Percentiles rank a stretch among this genome's conserved stretches.
Evolutionary conservation across 1,284 basidiomycete genomes (phyloP).

Genomic region (Hymenochaete sp.): DNA sequence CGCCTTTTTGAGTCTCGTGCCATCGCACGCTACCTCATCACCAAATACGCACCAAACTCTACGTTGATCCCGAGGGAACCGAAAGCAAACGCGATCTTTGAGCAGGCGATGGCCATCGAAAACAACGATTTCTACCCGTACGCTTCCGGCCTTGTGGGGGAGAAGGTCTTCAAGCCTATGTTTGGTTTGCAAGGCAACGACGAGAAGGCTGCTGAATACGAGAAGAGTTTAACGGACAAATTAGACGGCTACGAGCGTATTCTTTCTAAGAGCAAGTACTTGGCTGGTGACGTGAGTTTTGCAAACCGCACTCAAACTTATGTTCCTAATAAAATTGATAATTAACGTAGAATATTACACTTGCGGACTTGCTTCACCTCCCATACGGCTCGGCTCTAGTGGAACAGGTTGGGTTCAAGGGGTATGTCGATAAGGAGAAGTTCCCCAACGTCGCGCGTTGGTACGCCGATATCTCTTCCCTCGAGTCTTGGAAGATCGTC

Average conservation of each 20-base stretch:
- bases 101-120: slow-evolving; percentile 29
- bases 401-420: slow-evolving; percentile 19
- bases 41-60: slow-evolving; percentile 22
- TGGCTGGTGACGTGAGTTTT: slow-evolving; percentile 35
- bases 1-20: slow-evolving; percentile 27
- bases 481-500: slow-evolving; percentile 12
- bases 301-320: background rate
- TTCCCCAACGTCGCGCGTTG: slow-evolving; percentile 26
- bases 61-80: slow-evolving; percentile 21
- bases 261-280: slow-evolving; percentile 38
- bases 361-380: slow-evolving; percentile 48
- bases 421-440: slow-evolving; percentile 21
- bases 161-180: slow-evolving; percentile 26
- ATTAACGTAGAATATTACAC: slow-evolving; percentile 30
- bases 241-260: slow-evolving; percentile 39
- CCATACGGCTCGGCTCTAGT: slow-evolving; percentile 32
- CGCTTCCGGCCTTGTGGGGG: slow-evolving; percentile 21
- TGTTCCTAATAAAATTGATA: background rate
- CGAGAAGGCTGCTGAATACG: slow-evolving; percentile 22
- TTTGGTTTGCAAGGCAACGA: slow-evolving; percentile 21
- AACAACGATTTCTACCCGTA: slow-evolving; percentile 26
- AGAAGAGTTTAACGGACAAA: slow-evolving; percentile 26
- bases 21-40: slow-evolving; percentile 27
- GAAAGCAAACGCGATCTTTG: slow-evolving; percentile 26
- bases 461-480: slow-evolving; percentile 16